Evolutionary conservation across 371 early-diverging fungal species (phyloP).

Genomic region (Mycotypha africana): DNA sequence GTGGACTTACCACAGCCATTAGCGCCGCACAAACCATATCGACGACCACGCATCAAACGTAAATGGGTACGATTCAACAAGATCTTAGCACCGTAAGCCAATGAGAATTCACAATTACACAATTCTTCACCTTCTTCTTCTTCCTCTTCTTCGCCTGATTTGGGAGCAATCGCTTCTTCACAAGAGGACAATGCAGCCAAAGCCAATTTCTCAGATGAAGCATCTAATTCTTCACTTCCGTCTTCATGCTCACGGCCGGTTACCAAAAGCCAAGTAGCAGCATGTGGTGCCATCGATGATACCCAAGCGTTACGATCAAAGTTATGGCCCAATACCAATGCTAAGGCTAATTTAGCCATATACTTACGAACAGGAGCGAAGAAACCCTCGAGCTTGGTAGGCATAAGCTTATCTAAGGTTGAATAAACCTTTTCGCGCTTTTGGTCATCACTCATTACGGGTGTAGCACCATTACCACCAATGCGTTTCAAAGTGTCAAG

Average conservation of each 20-base stretch:
- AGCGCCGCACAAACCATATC: constrained; percentile 78
- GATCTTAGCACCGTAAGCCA: constrained; percentile 84
- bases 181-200: constrained; percentile 30
- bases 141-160: constrained; percentile 48
- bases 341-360: constrained; percentile 27
- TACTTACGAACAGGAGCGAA: constrained; percentile 32
- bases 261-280: constrained; percentile 31
- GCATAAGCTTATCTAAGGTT: constrained; percentile 34
- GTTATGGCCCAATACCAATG: constrained; percentile 27
- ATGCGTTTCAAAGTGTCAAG: constrained; percentile 32
- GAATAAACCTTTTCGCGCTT: constrained; percentile 41
- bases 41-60: constrained; percentile 68
- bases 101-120: constrained; percentile 74
- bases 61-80: constrained; percentile 73
- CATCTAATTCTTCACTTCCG: constrained; percentile 20
- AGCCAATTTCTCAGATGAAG: constrained; percentile 28
- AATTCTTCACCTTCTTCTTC: constrained; percentile 71
- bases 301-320: constrained; percentile 36
- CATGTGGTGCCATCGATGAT: constrained; percentile 38
- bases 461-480: constrained; percentile 12
- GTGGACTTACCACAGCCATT: constrained; percentile 92
- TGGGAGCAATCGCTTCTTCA: constrained; percentile 40
- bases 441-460: constrained; percentile 34
- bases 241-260: constrained; percentile 32
- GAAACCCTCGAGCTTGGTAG: constrained; percentile 35